phyloP scores from a whole-genome alignment of 2,329 filamentous ascomycete genomes.

The Aspergillus awamori region DNA sequence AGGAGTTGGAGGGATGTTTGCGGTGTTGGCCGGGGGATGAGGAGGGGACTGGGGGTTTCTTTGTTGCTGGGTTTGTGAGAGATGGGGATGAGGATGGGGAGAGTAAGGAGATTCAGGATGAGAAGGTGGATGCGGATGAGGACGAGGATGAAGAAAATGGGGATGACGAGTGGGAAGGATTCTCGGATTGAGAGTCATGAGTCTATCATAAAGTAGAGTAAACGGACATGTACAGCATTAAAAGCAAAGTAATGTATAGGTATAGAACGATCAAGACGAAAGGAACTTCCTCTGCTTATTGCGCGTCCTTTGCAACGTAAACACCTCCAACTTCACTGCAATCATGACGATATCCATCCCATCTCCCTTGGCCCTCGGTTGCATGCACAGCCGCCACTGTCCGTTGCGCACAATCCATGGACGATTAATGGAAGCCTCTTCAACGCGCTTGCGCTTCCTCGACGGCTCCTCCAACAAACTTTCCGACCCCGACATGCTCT shows the following conservation, averaged over 20 bases:
- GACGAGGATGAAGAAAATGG: conserved; percentile 30
- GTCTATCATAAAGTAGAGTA: not conserved
- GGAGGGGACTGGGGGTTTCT: conserved; percentile 90
- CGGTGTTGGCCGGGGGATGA: conserved; percentile 79
- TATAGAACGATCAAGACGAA: conserved; percentile 15
- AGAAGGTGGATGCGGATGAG: conserved; percentile 24
- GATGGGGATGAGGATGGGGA: conserved; percentile 43
- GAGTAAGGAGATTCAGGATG: conserved; percentile 21
- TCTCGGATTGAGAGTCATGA: conserved; percentile 37
- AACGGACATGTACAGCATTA: conserved; percentile 5
- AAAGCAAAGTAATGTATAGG: not conserved
- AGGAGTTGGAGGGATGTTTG: conserved; percentile 71
- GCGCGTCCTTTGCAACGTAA: conserved; percentile 65
- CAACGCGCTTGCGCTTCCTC: conserved; percentile 21
- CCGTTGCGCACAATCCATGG: conserved; percentile 68
- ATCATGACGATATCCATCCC: conserved; percentile 71
- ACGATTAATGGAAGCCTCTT: conserved; percentile 17
- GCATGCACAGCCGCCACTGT: conserved; percentile 73
- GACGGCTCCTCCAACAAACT: conserved; percentile 7
- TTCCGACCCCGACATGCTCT: conserved; percentile 14
- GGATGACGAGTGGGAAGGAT: conserved; percentile 50
- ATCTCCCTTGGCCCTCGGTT: conserved; percentile 49
- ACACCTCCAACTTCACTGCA: conserved; percentile 75
- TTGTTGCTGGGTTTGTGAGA: conserved; percentile 82
- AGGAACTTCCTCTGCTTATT: conserved; percentile 71